Evolutionary conservation across 495 filamentous ascomycete species (phyloP).

Genomic region (Neurospora pannonica): DNA sequence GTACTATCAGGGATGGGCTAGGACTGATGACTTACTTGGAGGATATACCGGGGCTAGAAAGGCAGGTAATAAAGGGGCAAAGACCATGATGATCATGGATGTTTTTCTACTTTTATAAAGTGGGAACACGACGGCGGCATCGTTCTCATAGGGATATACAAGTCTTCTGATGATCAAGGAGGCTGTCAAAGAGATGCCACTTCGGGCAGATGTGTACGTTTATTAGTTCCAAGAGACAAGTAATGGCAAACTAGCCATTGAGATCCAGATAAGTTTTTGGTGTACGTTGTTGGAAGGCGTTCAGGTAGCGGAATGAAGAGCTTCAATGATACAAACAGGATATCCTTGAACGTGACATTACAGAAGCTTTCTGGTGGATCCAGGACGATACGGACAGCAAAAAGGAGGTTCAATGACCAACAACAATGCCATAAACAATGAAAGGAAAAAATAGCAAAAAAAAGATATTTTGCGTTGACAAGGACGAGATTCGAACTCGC

Average conservation of each 20-base stretch:
- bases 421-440: neutral
- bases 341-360: neutral
- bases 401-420: neutral
- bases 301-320: neutral
- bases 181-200: neutral
- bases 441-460: neutral
- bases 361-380: neutral
- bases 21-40: neutral
- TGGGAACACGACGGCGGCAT: neutral
- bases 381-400: neutral
- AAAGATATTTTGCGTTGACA: constrained; percentile 6
- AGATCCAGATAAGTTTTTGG: neutral
- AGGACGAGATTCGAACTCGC: constrained; percentile 19
- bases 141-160: neutral
- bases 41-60: neutral
- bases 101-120: neutral
- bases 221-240: neutral
- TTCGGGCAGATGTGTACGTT: neutral
- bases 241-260: neutral
- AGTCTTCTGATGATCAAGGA: neutral
- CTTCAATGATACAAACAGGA: neutral
- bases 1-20: no score
- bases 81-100: neutral
- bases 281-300: neutral
- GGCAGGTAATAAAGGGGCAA: neutral